Evolutionary conservation across 2,329 filamentous ascomycete genomes (phyloP), one percentile per base, ranked within the genome.

Genomic region (Botrytis fragariae): DNA sequence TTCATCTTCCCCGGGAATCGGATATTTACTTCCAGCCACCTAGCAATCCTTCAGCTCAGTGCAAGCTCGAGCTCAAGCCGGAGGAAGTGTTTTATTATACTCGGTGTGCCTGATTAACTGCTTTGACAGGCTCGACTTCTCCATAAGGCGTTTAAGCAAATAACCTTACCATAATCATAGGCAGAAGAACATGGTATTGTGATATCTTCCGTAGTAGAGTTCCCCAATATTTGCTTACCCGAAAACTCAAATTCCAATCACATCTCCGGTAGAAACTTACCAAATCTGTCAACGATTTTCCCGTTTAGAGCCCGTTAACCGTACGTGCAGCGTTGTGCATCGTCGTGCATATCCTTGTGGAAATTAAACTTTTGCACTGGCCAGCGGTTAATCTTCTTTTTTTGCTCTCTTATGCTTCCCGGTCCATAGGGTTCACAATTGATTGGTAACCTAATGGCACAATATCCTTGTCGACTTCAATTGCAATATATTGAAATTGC

Each of bases 401-500:
- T 62, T n/a, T 16, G n/a, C n/a, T 14, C 6, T n/a, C 25, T 63
- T 63, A n/a, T 42, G 12, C 29, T 54, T 39, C 32, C 25, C 20
- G 25, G 25, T 57, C 29, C 18, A 22, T n/a, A 29, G 32, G 45
- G n/a, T 18, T n/a, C 37, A 37, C 14, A 51, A 39, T n/a, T 67
- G 32, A 54, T 67, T 67, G 45, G 45, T 67, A 54, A 42, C 12
- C 22, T 67, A 37, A 22, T 35, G 25, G 32, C 6, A 39, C 29
- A 16, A n/a, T 29, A 57, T 22, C 48, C 64, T 32, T 42, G 64
- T 42, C 18, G n/a, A 42, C 35, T 42, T 9, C 35, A 10, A 54
- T 39, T 29, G 25, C 48, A 68, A 68, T 57, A 68, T 57, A 54
- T 57, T 35, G 45, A 39, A 68, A 68, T 39, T 54, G 35, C 29